Conservation (phyloP, 164 flowering plant species). For the Buxus sempervirens region DNA sequence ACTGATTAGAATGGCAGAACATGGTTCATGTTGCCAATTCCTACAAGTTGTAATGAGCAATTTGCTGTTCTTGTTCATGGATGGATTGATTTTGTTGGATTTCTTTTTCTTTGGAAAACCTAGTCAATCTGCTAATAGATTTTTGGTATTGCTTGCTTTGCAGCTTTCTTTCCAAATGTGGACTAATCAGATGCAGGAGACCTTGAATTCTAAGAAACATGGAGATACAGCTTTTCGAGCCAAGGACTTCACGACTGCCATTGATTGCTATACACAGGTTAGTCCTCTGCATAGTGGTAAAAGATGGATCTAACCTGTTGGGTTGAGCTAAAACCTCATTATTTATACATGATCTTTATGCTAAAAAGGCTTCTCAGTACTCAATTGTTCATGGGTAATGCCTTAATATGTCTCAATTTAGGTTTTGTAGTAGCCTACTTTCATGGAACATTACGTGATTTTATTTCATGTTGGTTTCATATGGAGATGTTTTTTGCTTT, state of each 20-base stretch:
- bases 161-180: constrained; percentile 97
- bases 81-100: neutral
- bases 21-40: too few species aligned
- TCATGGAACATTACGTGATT: too few species aligned
- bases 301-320: neutral
- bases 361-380: neutral
- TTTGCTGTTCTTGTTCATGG: too few species aligned
- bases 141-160: constrained; percentile 13
- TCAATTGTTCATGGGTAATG: neutral
- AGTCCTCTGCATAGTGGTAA: constrained; percentile 1
- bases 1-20: too few species aligned
- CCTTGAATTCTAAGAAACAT: constrained; percentile 77
- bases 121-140: neutral
- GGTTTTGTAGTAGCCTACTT: too few species aligned
- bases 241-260: constrained; percentile 70
- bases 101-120: neutral
- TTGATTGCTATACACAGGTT: constrained; percentile 74
- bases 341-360: neutral
- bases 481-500: too few species aligned
- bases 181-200: constrained; percentile 93
- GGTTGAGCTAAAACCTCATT: neutral
- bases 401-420: too few species aligned
- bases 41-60: too few species aligned
- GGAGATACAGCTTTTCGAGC: constrained; percentile 86
- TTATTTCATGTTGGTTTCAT: too few species aligned